Evolutionary conservation across 2,329 filamentous ascomycete genomes (phyloP).

Genomic region (Arthrobotrys megalospora): DNA sequence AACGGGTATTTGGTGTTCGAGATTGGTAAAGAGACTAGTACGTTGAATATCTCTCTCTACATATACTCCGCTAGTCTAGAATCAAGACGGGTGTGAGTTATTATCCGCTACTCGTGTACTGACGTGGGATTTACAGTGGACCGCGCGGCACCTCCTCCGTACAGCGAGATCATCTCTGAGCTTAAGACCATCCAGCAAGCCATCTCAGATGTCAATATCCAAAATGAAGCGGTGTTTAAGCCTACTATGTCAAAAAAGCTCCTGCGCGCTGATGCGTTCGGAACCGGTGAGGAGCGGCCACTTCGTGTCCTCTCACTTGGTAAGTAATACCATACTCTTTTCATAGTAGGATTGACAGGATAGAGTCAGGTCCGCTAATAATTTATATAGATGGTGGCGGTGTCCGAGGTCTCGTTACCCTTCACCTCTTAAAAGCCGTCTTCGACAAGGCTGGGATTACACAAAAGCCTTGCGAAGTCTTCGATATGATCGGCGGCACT

Average conservation of each 20-base stretch:
- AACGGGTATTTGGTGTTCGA: not conserved
- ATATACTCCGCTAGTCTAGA: too few species aligned
- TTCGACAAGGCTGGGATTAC: not conserved
- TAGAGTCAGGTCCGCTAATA: not conserved
- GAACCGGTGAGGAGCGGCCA: not conserved
- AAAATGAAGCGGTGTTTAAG: not conserved
- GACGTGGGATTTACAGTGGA: not conserved
- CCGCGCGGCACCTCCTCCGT: not conserved
- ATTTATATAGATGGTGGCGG: not conserved
- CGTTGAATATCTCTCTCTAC: not conserved
- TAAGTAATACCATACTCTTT: not conserved
- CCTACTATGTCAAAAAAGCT: not conserved
- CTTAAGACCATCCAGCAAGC: not conserved
- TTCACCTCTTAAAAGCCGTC: not conserved
- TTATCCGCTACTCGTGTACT: too few species aligned
- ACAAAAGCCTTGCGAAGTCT: not conserved
- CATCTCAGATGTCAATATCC: not conserved
- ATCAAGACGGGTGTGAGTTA: too few species aligned
- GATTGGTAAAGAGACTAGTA: not conserved
- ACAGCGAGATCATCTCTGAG: not conserved
- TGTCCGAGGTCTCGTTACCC: not conserved
- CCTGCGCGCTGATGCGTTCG: not conserved
- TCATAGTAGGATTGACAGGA: not conserved
- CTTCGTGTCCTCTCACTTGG: conserved; percentile 2
- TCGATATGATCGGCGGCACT: not conserved